Base-by-base conservation (phyloP, 176 grass and related monocot genomes). In the Musa itinerans region DNA sequence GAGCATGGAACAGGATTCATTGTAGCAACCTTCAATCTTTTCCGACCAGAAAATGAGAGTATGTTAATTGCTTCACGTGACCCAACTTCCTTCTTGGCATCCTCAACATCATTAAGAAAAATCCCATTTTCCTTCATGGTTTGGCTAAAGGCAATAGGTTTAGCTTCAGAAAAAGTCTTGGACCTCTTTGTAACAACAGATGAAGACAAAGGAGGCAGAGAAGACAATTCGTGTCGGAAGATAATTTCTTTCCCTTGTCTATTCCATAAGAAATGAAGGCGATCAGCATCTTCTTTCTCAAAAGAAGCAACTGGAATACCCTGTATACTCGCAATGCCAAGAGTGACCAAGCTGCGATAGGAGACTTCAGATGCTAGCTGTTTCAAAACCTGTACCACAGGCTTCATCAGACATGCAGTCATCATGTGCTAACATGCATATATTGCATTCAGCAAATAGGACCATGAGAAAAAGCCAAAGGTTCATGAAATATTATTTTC, bases 291-390 rank as follows among this genome's bases (percentile, higher is more conserved):
- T 79, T 83, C 66, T 71, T 74, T 87, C 71, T 90, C 85, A 57
- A 93, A 93, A 65, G 87, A 81, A 70, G 85, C 86, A 53, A 93
- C 83, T 15, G 91, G 83, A 48, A 73, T 85, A 76, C 85, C 87
- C 75, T 93, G 79, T 34, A 93, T 74, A 66, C 80, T 87, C 76
- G 91, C 78, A 50, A 93, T 90, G 72, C 85, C 91, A 74, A 93
- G 86, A 74, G 83, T 84, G 73, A 82, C 85, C 76, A 93, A 79
- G 80, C 83, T 87, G 80, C 76, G 88, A 73, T 87, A 83, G 34
- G 80, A 87, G 2, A 81, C 81, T 53, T 93, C 87, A 50, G 63
- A 78, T 16, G 91, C 87, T 22, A 87, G 77, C 63, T 90, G 83
- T 68, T 87, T 89, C 51, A 93, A 83, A 74, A 93, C 83, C 91